A percentile compares a stretch with the other conserved stretches of the same genome.
Evolutionary conservation across 306 rosid species (phyloP).

Genomic region (Lupinus albus): DNA sequence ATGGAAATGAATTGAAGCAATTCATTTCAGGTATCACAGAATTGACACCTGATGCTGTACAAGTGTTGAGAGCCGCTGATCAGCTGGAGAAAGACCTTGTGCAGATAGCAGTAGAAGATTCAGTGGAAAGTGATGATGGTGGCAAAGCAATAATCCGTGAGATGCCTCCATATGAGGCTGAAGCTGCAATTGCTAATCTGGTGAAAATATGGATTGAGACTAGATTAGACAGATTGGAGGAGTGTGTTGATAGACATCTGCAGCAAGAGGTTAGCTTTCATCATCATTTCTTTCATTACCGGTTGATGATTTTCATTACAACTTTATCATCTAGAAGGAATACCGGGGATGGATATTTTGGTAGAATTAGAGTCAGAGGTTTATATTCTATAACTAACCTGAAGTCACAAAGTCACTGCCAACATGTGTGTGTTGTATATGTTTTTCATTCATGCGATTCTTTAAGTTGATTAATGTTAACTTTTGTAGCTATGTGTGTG

Average conservation of each 20-base stretch:
- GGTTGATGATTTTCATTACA: slow-evolving; percentile 22
- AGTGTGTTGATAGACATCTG: slow-evolving; percentile 91
- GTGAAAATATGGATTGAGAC: slow-evolving; percentile 89
- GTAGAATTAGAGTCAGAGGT: slow-evolving; percentile 17
- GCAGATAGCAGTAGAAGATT: slow-evolving; percentile 90
- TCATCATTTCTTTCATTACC: slow-evolving; percentile 15
- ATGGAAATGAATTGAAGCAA: slow-evolving; percentile 87
- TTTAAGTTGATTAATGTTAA: slow-evolving; percentile 23
- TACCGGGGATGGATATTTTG: slow-evolving; percentile 3
- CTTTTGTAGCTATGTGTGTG: slow-evolving; percentile 12
- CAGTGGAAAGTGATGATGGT: slow-evolving; percentile 95
- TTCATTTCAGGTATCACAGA: slow-evolving; percentile 78
- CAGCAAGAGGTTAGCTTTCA: slow-evolving; percentile 87
- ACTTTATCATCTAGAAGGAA: slow-evolving; percentile 25
- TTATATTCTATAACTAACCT: neutral
- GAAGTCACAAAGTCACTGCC: slow-evolving; percentile 1
- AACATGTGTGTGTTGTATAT: slow-evolving; percentile 10
- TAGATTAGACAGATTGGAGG: slow-evolving; percentile 84
- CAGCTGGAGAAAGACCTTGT: slow-evolving; percentile 98
- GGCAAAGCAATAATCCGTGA: slow-evolving; percentile 98
- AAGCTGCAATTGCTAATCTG: slow-evolving; percentile 87
- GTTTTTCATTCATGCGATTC: slow-evolving; percentile 16
- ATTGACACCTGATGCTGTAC: slow-evolving; percentile 96
- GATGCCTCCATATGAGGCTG: slow-evolving; percentile 98
- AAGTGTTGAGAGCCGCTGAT: slow-evolving; percentile 90